Evolutionary conservation across 202 grass and related monocot species (phyloP).

Genomic region (Dendrocalamus latiflorus): DNA sequence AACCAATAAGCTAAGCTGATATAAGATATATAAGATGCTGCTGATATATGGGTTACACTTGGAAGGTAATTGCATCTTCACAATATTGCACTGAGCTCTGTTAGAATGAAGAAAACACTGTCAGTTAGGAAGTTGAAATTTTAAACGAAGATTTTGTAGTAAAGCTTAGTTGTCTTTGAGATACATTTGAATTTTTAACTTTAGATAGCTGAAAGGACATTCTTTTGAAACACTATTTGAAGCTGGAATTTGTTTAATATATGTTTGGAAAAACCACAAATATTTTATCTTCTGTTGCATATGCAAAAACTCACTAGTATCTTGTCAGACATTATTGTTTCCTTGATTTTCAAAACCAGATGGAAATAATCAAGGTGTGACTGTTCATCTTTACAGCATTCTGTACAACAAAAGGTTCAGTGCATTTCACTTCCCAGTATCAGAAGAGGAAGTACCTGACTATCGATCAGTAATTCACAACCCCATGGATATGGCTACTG

Average conservation of each 20-base stretch:
- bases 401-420: conserved; percentile 91
- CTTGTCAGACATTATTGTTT: conserved; percentile 3
- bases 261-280: neutral
- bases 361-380: conserved; percentile 19
- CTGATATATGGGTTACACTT: neutral
- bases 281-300: neutral
- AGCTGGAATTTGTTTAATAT: neutral
- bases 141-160: neutral
- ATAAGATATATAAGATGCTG: neutral
- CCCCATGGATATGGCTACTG: conserved; percentile 93
- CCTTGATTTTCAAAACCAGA: conserved; percentile 14
- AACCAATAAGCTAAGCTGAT: neutral
- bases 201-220: neutral
- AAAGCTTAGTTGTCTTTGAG: neutral
- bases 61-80: neutral
- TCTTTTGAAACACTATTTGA: neutral
- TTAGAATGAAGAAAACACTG: neutral
- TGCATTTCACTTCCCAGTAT: conserved; percentile 86
- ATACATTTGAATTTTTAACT: neutral
- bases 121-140: neutral
- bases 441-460: conserved; percentile 87
- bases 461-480: conserved; percentile 74
- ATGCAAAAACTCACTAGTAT: neutral
- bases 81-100: neutral
- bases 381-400: conserved; percentile 63